Conservation (phyloP, 2,329 filamentous ascomycete genomes). For the Dothistroma septosporum region DNA sequence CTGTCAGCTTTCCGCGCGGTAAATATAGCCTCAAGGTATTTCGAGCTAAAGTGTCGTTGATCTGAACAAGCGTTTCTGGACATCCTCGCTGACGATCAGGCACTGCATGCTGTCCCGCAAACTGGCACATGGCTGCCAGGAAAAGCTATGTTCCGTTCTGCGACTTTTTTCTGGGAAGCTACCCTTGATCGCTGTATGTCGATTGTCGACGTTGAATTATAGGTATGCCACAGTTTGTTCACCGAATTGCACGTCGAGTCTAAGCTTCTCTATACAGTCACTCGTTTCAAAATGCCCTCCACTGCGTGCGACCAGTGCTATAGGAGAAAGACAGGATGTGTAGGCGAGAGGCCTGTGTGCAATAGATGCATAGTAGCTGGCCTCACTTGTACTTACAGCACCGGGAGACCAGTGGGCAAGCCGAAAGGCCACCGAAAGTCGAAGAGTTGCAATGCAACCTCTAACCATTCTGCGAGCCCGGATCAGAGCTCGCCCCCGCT, state of each 20-base stretch:
- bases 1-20: not conserved
- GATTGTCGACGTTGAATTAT: not conserved
- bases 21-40: not conserved
- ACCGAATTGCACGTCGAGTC: not conserved
- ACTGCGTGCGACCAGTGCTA: slow-evolving; percentile 13
- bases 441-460: not conserved
- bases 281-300: slow-evolving; percentile 7
- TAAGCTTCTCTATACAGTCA: not conserved
- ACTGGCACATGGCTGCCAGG: not conserved
- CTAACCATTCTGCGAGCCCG: not conserved
- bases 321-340: slow-evolving; percentile 4
- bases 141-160: not conserved
- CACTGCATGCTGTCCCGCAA: not conserved
- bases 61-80: not conserved
- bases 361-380: not conserved
- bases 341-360: slow-evolving; percentile 8
- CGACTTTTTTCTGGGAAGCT: not conserved
- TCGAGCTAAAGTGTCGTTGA: not conserved
- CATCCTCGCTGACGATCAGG: not conserved
- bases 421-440: slow-evolving; percentile 10
- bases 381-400: slow-evolving; percentile 10
- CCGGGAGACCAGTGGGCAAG: slow-evolving; percentile 9
- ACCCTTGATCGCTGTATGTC: not conserved
- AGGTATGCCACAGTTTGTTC: not conserved
- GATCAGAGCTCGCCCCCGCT: not conserved